These are phyloP conservation scores for Galeopsis tetrahit DNA, from an alignment of 257 asterid genomes.

Conservation along the genomic window DNA sequence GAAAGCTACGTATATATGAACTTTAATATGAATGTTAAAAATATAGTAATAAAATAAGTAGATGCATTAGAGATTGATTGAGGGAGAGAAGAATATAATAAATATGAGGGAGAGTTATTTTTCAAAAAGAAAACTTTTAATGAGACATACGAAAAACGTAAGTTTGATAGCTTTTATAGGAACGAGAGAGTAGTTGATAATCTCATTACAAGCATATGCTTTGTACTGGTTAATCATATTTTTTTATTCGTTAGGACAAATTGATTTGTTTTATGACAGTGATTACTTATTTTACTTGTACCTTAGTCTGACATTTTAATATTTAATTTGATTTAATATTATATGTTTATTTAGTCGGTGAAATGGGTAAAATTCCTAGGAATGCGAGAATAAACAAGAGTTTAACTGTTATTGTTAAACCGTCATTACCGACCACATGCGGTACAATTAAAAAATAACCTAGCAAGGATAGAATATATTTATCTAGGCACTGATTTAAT, in stretches of 20 bases:
- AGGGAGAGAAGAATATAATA: too few species aligned
- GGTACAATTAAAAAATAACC: neutral
- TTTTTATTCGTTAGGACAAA: conserved; percentile 22
- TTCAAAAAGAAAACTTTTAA: too few species aligned
- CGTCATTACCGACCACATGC: conserved; percentile 40
- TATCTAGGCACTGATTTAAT: neutral
- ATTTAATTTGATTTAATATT: neutral
- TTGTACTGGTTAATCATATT: conserved; percentile 19
- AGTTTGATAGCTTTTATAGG: too few species aligned
- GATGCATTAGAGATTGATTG: too few species aligned
- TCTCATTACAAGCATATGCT: conserved; percentile 48
- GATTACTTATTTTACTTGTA: conserved; percentile 27
- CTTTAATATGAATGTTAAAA: too few species aligned
- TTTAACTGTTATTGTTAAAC: conserved; percentile 34
- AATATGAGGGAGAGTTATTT: too few species aligned
- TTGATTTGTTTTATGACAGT: conserved; percentile 33
- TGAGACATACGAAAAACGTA: too few species aligned
- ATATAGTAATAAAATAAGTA: too few species aligned
- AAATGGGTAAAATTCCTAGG: conserved; percentile 10
- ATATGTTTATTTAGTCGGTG: conserved; percentile 33
- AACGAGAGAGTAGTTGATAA: too few species aligned
- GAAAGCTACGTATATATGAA: too few species aligned
- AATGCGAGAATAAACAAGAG: conserved; percentile 11
- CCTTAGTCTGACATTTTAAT: conserved; percentile 3
- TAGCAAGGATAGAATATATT: neutral